Evolutionary conservation across 106 monocot species (phyloP).

Genomic region (Platanthera guangdongensis): DNA sequence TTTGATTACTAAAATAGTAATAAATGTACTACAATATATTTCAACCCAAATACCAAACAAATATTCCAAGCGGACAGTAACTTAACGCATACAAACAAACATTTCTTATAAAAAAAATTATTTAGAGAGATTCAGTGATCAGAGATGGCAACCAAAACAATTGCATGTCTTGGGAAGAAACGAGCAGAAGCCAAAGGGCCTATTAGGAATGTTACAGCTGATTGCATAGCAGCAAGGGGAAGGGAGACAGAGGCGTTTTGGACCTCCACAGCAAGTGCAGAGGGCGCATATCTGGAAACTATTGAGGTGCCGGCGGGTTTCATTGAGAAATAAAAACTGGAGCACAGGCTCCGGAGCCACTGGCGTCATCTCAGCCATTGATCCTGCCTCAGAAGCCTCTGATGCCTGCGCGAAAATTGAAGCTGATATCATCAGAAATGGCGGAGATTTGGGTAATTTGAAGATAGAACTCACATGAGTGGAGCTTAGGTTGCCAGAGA

Average conservation of each 20-base stretch:
- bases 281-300: conserved; percentile 83
- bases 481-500: not conserved
- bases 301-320: conserved; percentile 38
- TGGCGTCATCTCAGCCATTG: conserved; percentile 2
- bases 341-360: not conserved
- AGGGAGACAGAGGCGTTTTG: conserved; percentile 62
- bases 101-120: not conserved
- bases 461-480: conserved; percentile 6
- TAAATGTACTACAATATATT: not conserved
- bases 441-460: not conserved
- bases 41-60: conserved; percentile 3
- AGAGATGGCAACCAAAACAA: conserved; percentile 70
- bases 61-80: not conserved
- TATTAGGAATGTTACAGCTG: conserved; percentile 96
- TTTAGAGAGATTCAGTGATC: conserved; percentile 1
- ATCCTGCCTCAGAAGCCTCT: not conserved
- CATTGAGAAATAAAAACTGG: not conserved
- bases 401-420: conserved; percentile 4
- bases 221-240: conserved; percentile 95
- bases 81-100: not conserved
- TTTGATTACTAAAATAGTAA: not conserved
- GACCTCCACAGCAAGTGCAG: conserved; percentile 94
- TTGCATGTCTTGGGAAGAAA: conserved; percentile 87
- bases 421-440: conserved; percentile 11
- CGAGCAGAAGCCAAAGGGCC: conserved; percentile 90